Evolutionary conservation across 1,139 yeast genomes (phyloP).

Genomic region (Pichia sp.): DNA sequence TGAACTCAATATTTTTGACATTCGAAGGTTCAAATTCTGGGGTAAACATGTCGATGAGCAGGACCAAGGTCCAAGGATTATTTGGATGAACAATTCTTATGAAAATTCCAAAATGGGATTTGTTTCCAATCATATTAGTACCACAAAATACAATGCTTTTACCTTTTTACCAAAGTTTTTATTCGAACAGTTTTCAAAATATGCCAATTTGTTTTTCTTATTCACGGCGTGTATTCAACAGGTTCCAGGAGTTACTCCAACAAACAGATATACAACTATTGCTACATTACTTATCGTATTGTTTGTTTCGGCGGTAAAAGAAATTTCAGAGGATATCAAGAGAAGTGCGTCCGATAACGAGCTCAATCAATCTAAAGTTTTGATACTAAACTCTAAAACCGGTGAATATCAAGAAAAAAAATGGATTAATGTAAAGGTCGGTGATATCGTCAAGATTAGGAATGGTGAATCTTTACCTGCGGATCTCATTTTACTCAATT

Average conservation of each 20-base stretch:
- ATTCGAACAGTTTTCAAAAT: constrained; percentile 94
- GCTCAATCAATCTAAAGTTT: constrained; percentile 63
- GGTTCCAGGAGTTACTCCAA: constrained; percentile 94
- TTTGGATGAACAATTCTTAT: constrained; percentile 55
- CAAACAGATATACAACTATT: constrained; percentile 91
- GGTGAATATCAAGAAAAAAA: constrained; percentile 59
- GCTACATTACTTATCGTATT: constrained; percentile 83
- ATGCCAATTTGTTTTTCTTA: constrained; percentile 89
- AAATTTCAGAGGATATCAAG: constrained; percentile 82
- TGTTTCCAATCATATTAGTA: constrained; percentile 81
- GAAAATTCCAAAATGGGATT: constrained; percentile 52
- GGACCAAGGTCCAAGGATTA: constrained; percentile 52
- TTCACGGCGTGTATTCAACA: constrained; percentile 94
- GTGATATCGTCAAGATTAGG: constrained; percentile 78
- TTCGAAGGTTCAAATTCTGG: constrained; percentile 29
- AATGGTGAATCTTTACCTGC: constrained; percentile 96
- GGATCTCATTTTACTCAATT: constrained; percentile 72
- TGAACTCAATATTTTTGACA: constrained; percentile 23
- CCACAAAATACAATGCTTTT: constrained; percentile 93
- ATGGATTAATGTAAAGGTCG: constrained; percentile 89
- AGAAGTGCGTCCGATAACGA: constrained; percentile 87
- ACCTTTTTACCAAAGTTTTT: constrained; percentile 92
- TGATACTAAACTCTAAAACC: constrained; percentile 53
- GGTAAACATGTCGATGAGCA: constrained; percentile 31
- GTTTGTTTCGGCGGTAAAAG: constrained; percentile 86